A percentile compares a stretch with the other conserved stretches of the same genome.
Evolutionary conservation across 768 basidiomycete species (phyloP).

Genomic region (Termitomyces sp.): DNA sequence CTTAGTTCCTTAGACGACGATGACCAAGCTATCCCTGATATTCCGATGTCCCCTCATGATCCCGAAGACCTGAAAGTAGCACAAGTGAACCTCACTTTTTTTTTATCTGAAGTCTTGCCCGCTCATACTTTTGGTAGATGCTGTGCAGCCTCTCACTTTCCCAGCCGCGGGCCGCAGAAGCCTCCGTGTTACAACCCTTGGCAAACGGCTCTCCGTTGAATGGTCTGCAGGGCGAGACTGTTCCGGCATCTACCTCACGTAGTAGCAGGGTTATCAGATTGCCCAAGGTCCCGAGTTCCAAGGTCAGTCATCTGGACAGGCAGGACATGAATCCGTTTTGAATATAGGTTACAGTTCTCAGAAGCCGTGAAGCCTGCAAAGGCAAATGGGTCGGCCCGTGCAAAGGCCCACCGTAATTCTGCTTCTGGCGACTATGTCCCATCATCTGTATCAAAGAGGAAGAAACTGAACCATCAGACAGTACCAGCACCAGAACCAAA

Average conservation of each 20-base stretch:
- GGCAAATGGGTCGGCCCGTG: slow-evolving; percentile 17
- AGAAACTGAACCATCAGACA: slow-evolving; percentile 27
- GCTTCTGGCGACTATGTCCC: slow-evolving; percentile 29
- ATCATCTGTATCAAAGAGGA: slow-evolving; percentile 38
- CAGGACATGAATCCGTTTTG: not conserved
- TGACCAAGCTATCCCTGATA: slow-evolving; percentile 30
- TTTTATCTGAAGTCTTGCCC: not conserved
- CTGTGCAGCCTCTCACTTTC: slow-evolving; percentile 36
- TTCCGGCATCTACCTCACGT: slow-evolving; percentile 19
- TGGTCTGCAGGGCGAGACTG: slow-evolving; percentile 30
- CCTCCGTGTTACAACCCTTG: slow-evolving; percentile 6
- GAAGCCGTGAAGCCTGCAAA: slow-evolving; percentile 13
- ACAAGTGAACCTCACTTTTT: slow-evolving; percentile 37
- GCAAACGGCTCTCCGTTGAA: slow-evolving; percentile 20
- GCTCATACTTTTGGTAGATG: slow-evolving; percentile 27
- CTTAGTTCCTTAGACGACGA: slow-evolving; percentile 73
- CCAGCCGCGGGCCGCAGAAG: slow-evolving; percentile 13
- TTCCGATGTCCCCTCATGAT: slow-evolving; percentile 28
- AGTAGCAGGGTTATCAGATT: slow-evolving; percentile 17
- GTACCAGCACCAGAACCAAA: slow-evolving; percentile 28
- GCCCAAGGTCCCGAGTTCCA: slow-evolving; percentile 14
- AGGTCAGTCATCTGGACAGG: slow-evolving; percentile 11
- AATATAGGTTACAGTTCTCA: not conserved
- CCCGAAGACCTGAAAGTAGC: slow-evolving; percentile 58
- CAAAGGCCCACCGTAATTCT: slow-evolving; percentile 22